A percentile compares a stretch with the other conserved stretches of the same genome.
phyloP scores from a whole-genome alignment of 1,284 basidiomycete genomes.

The Paramarasmius palmivorus region DNA sequence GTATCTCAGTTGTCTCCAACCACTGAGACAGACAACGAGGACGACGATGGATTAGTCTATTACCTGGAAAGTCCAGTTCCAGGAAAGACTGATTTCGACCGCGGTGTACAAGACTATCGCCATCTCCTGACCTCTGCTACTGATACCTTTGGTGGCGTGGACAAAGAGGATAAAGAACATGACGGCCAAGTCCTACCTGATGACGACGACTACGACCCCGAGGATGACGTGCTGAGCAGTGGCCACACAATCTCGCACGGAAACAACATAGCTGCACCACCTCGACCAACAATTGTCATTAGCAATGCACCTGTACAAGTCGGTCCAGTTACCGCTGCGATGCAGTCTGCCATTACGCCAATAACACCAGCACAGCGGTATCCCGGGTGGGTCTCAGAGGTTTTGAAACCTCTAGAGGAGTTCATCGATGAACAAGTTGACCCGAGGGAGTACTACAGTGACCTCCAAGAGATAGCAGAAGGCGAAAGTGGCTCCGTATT shows the following conservation, averaged over 20 bases:
- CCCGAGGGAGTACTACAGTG: slow-evolving; percentile 59
- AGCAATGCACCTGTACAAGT: slow-evolving; percentile 19
- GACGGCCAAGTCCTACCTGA: slow-evolving; percentile 11
- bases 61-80: slow-evolving; percentile 18
- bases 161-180: slow-evolving; percentile 16
- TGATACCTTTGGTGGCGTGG: slow-evolving; percentile 40
- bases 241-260: slow-evolving; percentile 12
- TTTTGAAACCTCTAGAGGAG: slow-evolving; percentile 61
- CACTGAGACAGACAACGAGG: slow-evolving; percentile 30
- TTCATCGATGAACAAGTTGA: slow-evolving; percentile 64
- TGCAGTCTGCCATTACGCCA: slow-evolving; percentile 11
- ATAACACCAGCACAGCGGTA: slow-evolving; percentile 36
- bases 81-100: neutral
- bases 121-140: slow-evolving; percentile 31
- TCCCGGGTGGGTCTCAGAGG: slow-evolving; percentile 54
- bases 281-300: slow-evolving; percentile 34
- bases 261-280: neutral
- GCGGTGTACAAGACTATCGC: slow-evolving; percentile 4
- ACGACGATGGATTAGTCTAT: slow-evolving; percentile 19
- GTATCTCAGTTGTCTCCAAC: slow-evolving; percentile 33
- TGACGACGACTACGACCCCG: slow-evolving; percentile 20
- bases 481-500: slow-evolving; percentile 78
- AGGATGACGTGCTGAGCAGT: slow-evolving; percentile 19
- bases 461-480: slow-evolving; percentile 75
- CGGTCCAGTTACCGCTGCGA: slow-evolving; percentile 10